These are phyloP conservation scores for Tillandsia leiboldiana DNA, from an alignment of 176 grass and related monocot species.

Conservation along the genomic window DNA sequence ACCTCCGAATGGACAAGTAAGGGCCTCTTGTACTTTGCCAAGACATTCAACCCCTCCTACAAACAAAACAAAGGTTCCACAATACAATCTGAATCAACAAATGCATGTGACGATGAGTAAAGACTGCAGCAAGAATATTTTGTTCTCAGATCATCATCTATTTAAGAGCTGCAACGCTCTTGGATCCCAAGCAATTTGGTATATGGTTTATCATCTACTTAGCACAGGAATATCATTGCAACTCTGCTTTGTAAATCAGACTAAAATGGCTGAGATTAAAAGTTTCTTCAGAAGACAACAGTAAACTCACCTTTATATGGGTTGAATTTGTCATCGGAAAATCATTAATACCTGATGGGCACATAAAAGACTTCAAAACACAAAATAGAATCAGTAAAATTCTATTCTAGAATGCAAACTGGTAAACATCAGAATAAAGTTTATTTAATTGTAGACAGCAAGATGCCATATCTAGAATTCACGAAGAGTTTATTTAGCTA, in stretches of 20 bases:
- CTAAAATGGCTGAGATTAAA: constrained; percentile 1
- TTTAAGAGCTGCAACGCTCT: too few relatives aligned
- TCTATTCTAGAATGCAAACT: background rate
- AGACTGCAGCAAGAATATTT: background rate
- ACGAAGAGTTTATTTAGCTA: background rate
- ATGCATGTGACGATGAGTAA: background rate
- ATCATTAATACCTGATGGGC: constrained; percentile 83
- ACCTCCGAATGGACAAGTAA: constrained; percentile 89
- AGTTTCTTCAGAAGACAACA: background rate
- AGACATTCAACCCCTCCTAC: constrained; percentile 72
- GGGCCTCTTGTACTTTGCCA: constrained; percentile 83
- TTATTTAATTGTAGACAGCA: too few relatives aligned
- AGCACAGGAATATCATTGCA: too few relatives aligned
- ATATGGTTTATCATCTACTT: too few relatives aligned
- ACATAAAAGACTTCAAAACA: constrained; percentile 87
- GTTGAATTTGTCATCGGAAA: constrained; percentile 99
- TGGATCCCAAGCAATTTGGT: too few relatives aligned
- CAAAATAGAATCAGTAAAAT: constrained; percentile 15
- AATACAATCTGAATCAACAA: background rate
- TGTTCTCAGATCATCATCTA: too few relatives aligned
- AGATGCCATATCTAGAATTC: background rate
- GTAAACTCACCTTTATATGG: constrained; percentile 64
- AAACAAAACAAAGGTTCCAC: constrained; percentile 6
- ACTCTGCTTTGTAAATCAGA: too few relatives aligned
- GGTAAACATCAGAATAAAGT: background rate